Percentiles rank a stretch among this genome's conserved stretches.
Evolutionary conservation across 495 filamentous ascomycete species (phyloP).

Genomic region (Xylaria curta): DNA sequence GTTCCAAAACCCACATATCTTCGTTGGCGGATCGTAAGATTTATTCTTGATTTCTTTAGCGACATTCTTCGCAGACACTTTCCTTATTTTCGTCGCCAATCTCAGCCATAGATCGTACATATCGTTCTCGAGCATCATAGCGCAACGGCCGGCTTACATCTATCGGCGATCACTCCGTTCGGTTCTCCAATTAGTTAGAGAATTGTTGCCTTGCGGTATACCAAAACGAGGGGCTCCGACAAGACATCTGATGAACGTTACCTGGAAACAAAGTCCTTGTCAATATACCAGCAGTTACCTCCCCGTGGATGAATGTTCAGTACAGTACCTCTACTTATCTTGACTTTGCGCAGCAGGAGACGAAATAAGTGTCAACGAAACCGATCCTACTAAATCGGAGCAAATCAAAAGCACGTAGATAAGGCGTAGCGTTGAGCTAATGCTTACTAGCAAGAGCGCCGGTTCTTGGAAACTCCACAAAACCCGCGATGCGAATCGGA

Average conservation of each 20-base stretch:
- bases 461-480: background rate
- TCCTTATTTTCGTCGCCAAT: conserved; percentile 5
- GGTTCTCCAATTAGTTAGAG: background rate
- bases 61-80: conserved; percentile 18
- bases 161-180: background rate
- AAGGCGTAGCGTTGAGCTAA: background rate
- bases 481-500: background rate
- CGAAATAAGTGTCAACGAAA: background rate
- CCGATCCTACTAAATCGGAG: background rate
- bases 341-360: background rate
- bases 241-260: background rate
- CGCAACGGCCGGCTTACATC: conserved; percentile 7
- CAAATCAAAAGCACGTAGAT: background rate
- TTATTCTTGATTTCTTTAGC: conserved; percentile 3
- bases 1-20: background rate
- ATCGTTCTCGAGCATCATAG: background rate
- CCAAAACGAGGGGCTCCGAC: background rate
- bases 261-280: background rate
- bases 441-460: conserved; percentile 10
- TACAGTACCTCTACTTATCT: conserved; percentile 14
- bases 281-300: conserved; percentile 16
- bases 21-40: conserved; percentile 10
- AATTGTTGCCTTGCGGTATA: conserved; percentile 10
- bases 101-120: conserved; percentile 7
- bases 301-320: background rate